phyloP scores from a whole-genome alignment of 768 basidiomycete genomes.

The Pleurotus cornucopiae region DNA sequence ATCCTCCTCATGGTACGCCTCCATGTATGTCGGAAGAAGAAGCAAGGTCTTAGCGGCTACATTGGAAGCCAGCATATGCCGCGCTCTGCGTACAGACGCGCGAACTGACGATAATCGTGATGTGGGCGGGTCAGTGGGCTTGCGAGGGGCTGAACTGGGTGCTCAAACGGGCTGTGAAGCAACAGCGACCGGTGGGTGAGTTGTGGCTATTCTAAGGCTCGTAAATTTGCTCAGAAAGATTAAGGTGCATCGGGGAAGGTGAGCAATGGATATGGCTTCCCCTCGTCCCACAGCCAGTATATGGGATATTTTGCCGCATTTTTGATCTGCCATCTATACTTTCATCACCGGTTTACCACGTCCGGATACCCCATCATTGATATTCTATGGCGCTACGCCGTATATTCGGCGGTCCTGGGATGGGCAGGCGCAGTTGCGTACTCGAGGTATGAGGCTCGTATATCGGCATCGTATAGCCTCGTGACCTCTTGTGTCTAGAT shows the following conservation, averaged over 20 bases:
- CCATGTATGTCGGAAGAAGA: not conserved
- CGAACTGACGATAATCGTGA: conserved; percentile 73
- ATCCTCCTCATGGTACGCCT: conserved; percentile 64
- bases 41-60: not conserved
- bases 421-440: conserved; percentile 73
- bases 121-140: conserved; percentile 78
- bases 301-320: conserved; percentile 87
- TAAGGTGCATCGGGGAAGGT: conserved; percentile 36
- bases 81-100: conserved; percentile 70
- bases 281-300: conserved; percentile 85
- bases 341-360: conserved; percentile 59
- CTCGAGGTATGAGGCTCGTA: conserved; percentile 52
- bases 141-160: conserved; percentile 69
- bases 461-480: not conserved
- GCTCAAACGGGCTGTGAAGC: conserved; percentile 62
- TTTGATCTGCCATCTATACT: conserved; percentile 66
- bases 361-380: conserved; percentile 53
- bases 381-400: conserved; percentile 34
- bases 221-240: not conserved
- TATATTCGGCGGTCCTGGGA: conserved; percentile 45
- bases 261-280: conserved; percentile 79
- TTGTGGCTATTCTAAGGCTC: not conserved
- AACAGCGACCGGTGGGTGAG: conserved; percentile 64
- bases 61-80: conserved; percentile 69
- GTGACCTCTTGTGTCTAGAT: conserved; percentile 32